Evolutionary conservation across 2,329 filamentous ascomycete genomes (phyloP).

Genomic region (Colletotrichum scovillei): DNA sequence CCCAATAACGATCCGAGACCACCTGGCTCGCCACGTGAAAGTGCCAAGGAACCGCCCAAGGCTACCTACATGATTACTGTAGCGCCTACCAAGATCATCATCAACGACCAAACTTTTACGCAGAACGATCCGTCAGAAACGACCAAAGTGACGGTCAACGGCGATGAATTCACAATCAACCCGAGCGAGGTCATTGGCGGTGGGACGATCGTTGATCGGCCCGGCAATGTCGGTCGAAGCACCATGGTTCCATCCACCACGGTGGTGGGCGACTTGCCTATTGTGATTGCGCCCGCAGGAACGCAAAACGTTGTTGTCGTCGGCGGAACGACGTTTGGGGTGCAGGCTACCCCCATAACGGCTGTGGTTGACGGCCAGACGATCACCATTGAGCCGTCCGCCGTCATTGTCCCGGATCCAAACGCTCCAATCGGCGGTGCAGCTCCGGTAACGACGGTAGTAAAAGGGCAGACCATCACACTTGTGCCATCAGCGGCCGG

Average conservation of each 20-base stretch:
- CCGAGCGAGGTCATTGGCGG: slow-evolving; percentile 58
- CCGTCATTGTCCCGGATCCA: slow-evolving; percentile 45
- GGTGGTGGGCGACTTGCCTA: slow-evolving; percentile 50
- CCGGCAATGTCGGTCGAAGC: slow-evolving; percentile 39
- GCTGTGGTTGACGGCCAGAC: slow-evolving; percentile 48
- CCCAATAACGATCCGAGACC: slow-evolving; percentile 6
- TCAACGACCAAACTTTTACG: slow-evolving; percentile 58
- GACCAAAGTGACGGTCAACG: slow-evolving; percentile 54
- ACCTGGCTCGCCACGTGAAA: slow-evolving; percentile 11
- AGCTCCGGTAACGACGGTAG: slow-evolving; percentile 51
- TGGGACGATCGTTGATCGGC: slow-evolving; percentile 57
- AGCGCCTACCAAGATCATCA: slow-evolving; percentile 57
- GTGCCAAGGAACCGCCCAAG: slow-evolving; percentile 4
- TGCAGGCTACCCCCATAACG: slow-evolving; percentile 50
- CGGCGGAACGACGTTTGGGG: slow-evolving; percentile 55
- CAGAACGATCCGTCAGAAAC: slow-evolving; percentile 51
- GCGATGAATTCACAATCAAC: slow-evolving; percentile 59
- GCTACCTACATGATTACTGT: slow-evolving; percentile 54
- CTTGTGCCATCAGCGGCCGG: not conserved
- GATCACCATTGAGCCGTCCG: slow-evolving; percentile 49
- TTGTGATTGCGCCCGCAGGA: slow-evolving; percentile 51
- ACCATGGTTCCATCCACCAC: slow-evolving; percentile 46
- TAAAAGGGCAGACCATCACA: slow-evolving; percentile 35
- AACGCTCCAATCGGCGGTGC: slow-evolving; percentile 48
- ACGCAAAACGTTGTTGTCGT: slow-evolving; percentile 50